Evolutionary conservation across 1,284 basidiomycete genomes (phyloP).

Genomic region (Melanopsichium pennsylvanicum): DNA sequence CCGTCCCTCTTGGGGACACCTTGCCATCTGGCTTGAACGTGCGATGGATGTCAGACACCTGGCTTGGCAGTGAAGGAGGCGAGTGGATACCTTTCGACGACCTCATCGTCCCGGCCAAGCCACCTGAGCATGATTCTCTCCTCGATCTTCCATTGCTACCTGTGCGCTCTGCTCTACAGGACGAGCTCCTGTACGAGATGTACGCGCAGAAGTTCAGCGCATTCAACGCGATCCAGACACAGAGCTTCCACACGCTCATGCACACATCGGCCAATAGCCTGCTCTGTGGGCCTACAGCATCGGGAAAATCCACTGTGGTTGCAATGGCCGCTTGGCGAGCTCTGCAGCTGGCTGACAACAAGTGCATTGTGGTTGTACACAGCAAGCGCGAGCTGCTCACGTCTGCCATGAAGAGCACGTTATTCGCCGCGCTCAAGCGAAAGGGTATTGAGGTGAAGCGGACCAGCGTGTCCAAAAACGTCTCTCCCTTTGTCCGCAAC

Average conservation of each 20-base stretch:
- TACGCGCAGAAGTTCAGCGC: slow-evolving; percentile 68
- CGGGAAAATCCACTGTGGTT: slow-evolving; percentile 81
- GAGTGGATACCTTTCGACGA: slow-evolving; percentile 74
- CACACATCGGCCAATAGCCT: slow-evolving; percentile 78
- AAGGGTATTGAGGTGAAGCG: slow-evolving; percentile 28
- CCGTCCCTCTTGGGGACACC: slow-evolving; percentile 68
- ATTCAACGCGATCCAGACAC: slow-evolving; percentile 89
- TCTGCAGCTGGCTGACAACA: slow-evolving; percentile 8
- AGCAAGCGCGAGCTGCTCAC: slow-evolving; percentile 21
- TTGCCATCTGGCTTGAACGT: slow-evolving; percentile 65
- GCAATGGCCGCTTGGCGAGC: slow-evolving; percentile 32
- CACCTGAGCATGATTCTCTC: slow-evolving; percentile 74
- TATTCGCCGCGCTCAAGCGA: slow-evolving; percentile 21
- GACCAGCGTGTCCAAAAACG: slow-evolving; percentile 22
- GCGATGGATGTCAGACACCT: slow-evolving; percentile 86
- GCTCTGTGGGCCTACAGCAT: slow-evolving; percentile 81
- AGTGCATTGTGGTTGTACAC: slow-evolving; percentile 18
- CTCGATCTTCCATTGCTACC: slow-evolving; percentile 84
- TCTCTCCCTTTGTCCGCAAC: slow-evolving; percentile 13
- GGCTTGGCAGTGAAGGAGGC: slow-evolving; percentile 90
- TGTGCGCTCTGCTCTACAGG: slow-evolving; percentile 68
- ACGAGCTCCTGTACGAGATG: slow-evolving; percentile 52
- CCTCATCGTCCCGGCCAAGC: slow-evolving; percentile 78
- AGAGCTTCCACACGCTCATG: slow-evolving; percentile 83
- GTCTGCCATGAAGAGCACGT: slow-evolving; percentile 8